phyloP scores from a whole-genome alignment of 495 filamentous ascomycete genomes.

The Talaromyces wortmannii region DNA sequence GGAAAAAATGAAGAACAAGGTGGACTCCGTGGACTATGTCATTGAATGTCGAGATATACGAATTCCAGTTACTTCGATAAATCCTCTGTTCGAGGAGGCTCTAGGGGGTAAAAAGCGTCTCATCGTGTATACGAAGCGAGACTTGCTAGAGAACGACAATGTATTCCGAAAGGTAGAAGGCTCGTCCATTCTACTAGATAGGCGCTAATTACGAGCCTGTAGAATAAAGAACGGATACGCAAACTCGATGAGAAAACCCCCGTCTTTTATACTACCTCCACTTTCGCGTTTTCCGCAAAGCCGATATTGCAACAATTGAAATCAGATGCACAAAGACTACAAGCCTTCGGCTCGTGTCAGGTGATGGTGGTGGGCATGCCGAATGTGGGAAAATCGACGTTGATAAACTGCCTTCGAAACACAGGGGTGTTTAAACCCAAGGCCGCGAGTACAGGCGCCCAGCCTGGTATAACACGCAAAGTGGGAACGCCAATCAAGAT shows the following conservation, averaged over 20 bases:
- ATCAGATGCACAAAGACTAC: constrained; percentile 29
- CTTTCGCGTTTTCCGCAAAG: constrained; percentile 39
- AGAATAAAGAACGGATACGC: constrained; percentile 43
- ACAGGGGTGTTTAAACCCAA: constrained; percentile 65
- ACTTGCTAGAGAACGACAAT: constrained; percentile 50
- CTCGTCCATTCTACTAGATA: not conserved
- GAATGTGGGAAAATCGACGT: constrained; percentile 84
- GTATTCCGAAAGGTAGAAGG: not conserved
- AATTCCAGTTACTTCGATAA: constrained; percentile 78
- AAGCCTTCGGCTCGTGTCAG: constrained; percentile 62
- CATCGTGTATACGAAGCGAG: constrained; percentile 86
- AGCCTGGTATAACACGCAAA: constrained; percentile 87
- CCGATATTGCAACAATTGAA: constrained; percentile 52
- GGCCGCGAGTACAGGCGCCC: constrained; percentile 72
- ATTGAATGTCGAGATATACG: constrained; percentile 95
- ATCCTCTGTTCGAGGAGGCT: constrained; percentile 80
- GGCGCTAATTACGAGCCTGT: constrained; percentile 1
- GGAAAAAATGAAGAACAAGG: constrained; percentile 73
- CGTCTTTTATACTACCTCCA: constrained; percentile 59
- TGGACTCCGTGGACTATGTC: constrained; percentile 77
- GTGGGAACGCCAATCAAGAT: constrained; percentile 80
- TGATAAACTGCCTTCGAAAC: constrained; percentile 78
- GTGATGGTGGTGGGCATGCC: constrained; percentile 94
- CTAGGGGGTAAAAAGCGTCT: constrained; percentile 64
- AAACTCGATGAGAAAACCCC: constrained; percentile 49